A percentile compares a stretch with the other conserved stretches of the same genome.
phyloP scores from a whole-genome alignment of 2,329 filamentous ascomycete genomes.

The Verticillium isaacii region DNA sequence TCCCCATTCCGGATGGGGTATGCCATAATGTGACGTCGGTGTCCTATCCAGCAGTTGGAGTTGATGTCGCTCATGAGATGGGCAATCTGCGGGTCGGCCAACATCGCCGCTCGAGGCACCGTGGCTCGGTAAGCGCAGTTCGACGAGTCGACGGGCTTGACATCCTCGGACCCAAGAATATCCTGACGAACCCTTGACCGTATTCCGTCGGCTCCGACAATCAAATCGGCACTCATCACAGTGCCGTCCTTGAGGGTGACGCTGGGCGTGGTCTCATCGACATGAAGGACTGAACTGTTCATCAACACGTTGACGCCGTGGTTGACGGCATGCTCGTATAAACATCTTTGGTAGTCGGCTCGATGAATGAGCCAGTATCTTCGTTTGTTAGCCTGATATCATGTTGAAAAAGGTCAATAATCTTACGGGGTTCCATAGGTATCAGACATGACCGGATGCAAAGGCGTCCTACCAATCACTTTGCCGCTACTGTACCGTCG shows the following conservation, averaged over 20 bases:
- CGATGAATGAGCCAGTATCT: no score
- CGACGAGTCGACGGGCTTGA: not conserved
- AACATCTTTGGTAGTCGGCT: conserved; percentile 10
- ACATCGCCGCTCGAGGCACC: not conserved
- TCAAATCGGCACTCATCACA: conserved; percentile 7
- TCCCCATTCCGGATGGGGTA: conserved; percentile 19
- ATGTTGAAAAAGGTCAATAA: no score
- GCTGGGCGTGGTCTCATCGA: no score
- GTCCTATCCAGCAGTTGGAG: conserved; percentile 17
- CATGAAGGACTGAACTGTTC: no score
- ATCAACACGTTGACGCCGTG: conserved; percentile 1
- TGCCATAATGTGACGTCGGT: conserved; percentile 21
- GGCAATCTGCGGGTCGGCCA: conserved; percentile 13
- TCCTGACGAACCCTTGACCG: conserved; percentile 1
- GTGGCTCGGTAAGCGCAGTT: conserved; percentile 7
- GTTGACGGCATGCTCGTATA: conserved; percentile 8
- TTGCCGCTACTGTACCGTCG: conserved; percentile 5
- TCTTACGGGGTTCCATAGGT: conserved; percentile 8
- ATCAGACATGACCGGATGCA: conserved; percentile 8
- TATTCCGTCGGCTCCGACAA: conserved; percentile 4
- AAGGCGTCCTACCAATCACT: conserved; percentile 4
- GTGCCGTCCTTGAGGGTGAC: conserved; percentile 2
- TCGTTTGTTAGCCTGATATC: no score
- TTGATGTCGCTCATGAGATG: conserved; percentile 12
- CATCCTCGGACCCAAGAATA: conserved; percentile 3